Percentiles rank a stretch among this genome's conserved stretches.
Evolutionary conservation across 371 early-diverging fungal species (phyloP).

Genomic region (Syncephalastrum monosporum): DNA sequence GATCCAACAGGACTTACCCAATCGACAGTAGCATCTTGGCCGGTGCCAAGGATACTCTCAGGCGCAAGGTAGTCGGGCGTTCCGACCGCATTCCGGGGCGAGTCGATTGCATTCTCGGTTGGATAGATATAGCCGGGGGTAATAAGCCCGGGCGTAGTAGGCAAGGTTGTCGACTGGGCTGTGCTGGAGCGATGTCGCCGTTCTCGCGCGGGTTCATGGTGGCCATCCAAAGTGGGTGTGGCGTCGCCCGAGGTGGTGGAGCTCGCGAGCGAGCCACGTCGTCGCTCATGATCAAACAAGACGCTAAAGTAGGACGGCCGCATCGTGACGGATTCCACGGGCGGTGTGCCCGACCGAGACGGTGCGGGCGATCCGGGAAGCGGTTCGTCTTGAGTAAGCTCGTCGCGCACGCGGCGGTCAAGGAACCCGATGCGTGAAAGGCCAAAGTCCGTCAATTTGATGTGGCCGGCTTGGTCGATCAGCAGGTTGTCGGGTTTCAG

Average conservation of each 20-base stretch:
- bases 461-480: conserved; percentile 87
- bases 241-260: conserved; percentile 12
- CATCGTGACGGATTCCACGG: conserved; percentile 20
- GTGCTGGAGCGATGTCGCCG: conserved; percentile 22
- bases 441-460: conserved; percentile 96
- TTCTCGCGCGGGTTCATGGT: not conserved
- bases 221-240: conserved; percentile 4
- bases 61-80: conserved; percentile 98
- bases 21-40: conserved; percentile 86
- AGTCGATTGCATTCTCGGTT: conserved; percentile 2
- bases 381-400: conserved; percentile 28
- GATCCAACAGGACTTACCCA: conserved; percentile 61
- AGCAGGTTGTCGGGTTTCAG: conserved; percentile 91
- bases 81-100: conserved; percentile 62
- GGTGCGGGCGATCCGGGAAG: conserved; percentile 40
- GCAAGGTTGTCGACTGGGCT: conserved; percentile 12
- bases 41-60: conserved; percentile 87
- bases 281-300: conserved; percentile 27
- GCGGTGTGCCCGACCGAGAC: conserved; percentile 43
- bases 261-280: conserved; percentile 31
- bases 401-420: conserved; percentile 73
- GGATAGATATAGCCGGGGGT: conserved; percentile 11
- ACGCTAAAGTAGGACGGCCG: conserved; percentile 32
- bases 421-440: conserved; percentile 85
- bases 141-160: conserved; percentile 22